These are phyloP conservation scores for Rhododendron henanense DNA, from an alignment of 148 eudicot species.

Conservation along the genomic window DNA sequence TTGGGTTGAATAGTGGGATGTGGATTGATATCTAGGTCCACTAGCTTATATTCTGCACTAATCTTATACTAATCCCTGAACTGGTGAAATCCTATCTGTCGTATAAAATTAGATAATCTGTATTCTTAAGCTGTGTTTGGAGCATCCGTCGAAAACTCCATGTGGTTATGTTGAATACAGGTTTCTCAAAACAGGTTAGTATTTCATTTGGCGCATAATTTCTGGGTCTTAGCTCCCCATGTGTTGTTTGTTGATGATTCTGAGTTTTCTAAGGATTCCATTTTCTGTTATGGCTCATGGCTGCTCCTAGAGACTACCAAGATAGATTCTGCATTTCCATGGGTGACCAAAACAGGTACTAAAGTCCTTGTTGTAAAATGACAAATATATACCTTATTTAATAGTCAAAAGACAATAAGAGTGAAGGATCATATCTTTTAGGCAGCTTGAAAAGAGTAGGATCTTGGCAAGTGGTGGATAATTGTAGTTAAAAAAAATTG, in stretches of 20 bases:
- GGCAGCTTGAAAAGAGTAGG: neutral
- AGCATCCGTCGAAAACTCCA: neutral
- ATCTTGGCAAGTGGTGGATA: neutral
- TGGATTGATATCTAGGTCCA: neutral
- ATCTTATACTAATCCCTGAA: neutral
- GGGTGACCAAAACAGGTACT: neutral
- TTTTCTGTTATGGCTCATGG: neutral
- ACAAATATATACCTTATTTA: neutral
- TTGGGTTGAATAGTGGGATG: conserved; percentile 4
- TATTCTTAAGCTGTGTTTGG: neutral
- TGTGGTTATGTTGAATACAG: neutral
- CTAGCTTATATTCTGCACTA: neutral
- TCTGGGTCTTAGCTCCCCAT: neutral
- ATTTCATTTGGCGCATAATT: neutral
- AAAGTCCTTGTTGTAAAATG: neutral
- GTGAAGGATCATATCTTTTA: neutral
- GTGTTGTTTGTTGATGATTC: neutral
- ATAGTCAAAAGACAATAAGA: neutral
- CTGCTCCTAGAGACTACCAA: neutral
- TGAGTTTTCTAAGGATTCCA: neutral
- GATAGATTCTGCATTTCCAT: neutral
- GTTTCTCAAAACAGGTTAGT: neutral
- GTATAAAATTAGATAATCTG: neutral
- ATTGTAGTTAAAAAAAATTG: neutral
- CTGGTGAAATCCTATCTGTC: neutral